phyloP scores from a whole-genome alignment of 176 grass and related monocot genomes.

The Dactylis glomerata region DNA sequence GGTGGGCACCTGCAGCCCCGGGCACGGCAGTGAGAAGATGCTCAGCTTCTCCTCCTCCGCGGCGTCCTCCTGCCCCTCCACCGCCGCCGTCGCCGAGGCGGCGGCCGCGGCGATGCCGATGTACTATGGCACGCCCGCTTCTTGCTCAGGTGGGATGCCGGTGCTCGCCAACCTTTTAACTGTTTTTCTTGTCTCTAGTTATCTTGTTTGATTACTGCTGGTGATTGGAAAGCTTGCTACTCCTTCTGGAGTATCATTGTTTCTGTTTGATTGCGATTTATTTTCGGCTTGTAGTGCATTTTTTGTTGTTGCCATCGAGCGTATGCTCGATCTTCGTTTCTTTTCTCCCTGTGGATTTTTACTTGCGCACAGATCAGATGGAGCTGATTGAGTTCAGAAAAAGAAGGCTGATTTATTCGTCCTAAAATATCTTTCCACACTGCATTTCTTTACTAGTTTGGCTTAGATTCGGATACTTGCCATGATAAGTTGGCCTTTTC shows the following conservation, averaged over 20 bases:
- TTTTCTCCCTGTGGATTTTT: not conserved
- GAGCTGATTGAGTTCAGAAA: not conserved
- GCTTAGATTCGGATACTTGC: constrained; percentile 22
- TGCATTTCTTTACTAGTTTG: not conserved
- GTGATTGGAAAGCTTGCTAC: constrained; percentile 22
- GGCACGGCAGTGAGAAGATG: constrained; percentile 72
- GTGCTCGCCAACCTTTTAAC: not conserved
- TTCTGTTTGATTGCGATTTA: constrained; percentile 29
- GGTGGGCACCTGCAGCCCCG: constrained; percentile 41
- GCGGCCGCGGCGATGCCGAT: constrained; percentile 53
- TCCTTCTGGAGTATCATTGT: constrained; percentile 23
- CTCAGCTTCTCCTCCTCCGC: constrained; percentile 78
- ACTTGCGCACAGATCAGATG: not conserved
- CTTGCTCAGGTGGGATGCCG: constrained; percentile 47
- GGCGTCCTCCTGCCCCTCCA: constrained; percentile 21
- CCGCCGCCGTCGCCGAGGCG: constrained; percentile 14
- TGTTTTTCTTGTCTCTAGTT: not conserved
- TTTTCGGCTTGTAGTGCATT: not conserved
- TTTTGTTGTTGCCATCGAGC: not conserved
- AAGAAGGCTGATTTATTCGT: not conserved
- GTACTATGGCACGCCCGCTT: constrained; percentile 58
- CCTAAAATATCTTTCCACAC: not conserved
- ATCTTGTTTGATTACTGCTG: not conserved
- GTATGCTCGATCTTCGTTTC: not conserved
- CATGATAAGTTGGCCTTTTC: constrained; percentile 15